These are phyloP conservation scores for Dryadomyces quercus-mongolicae DNA, from an alignment of 2,329 filamentous ascomycete species.

Conservation along the genomic window DNA sequence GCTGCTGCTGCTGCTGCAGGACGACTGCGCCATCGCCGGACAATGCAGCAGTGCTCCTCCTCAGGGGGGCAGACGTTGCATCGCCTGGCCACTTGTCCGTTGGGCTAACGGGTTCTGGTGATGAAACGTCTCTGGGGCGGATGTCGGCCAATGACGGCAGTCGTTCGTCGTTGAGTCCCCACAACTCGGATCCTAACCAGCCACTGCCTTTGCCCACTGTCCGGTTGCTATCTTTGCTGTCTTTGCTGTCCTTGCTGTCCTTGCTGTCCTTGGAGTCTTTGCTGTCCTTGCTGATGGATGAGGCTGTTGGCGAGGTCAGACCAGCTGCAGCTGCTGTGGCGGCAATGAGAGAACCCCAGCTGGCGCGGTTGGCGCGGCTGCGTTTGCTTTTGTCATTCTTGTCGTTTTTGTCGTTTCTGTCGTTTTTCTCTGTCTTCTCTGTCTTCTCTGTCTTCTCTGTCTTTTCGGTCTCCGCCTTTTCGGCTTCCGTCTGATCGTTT, in stretches of 20 bases:
- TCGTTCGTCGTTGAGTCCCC: conserved; percentile 18
- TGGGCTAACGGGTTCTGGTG: conserved; percentile 21
- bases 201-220: background rate
- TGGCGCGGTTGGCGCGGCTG: conserved; percentile 6
- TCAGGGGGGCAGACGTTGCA: background rate
- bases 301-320: background rate
- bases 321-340: conserved; percentile 3
- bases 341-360: conserved; percentile 8
- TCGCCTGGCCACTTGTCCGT: conserved; percentile 7
- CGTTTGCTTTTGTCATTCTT: conserved; percentile 7
- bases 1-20: too few species aligned
- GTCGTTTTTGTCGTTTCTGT: background rate
- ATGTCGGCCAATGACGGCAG: conserved; percentile 24
- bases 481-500: too few species aligned
- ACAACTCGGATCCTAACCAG: conserved; percentile 13
- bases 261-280: background rate
- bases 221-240: conserved; percentile 2
- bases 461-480: too few species aligned
- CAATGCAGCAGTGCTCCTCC: conserved; percentile 18
- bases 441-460: too few species aligned
- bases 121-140: conserved; percentile 31
- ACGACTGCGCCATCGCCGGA: background rate
- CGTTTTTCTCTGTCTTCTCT: too few species aligned
- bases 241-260: conserved; percentile 5
- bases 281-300: background rate